Base-by-base conservation (phyloP, 2,329 filamentous ascomycete species). In the Scorias spongiosa region DNA sequence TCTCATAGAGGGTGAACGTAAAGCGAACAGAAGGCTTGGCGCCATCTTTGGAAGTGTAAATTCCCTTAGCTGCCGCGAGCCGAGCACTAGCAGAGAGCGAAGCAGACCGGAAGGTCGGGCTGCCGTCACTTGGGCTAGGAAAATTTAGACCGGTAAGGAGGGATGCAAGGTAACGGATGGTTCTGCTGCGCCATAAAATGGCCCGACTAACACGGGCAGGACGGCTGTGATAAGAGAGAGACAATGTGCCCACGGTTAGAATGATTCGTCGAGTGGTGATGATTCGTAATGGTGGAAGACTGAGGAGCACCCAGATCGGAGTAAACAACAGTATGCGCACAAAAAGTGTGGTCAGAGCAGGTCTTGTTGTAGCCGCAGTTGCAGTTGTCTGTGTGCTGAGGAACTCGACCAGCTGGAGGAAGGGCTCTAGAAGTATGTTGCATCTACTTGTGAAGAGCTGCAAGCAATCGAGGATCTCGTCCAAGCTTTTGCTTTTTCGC, bases 1-100 rank as follows among this genome's bases (percentile, higher is more conserved):
- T 98, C 61, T 98, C 91, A 57, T 88, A 96, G 2, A 98, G 72
- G 40, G 91, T 88, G 50, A 98, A 98, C 0, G 91, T 98, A 57
- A 98, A 98, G 39, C 87, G 84, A 11, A 98, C 84, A 1, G 88
- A 87, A 0, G 86, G 76, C 18, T 61, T 59, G 15, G 64, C 62
- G 41, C 57, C 59, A n/a, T 67, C 49, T 10, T 62, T 61, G 6
- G 69, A 68, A 36, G 32, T 12, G 12, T 12, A 36, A 12, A 15
- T 15, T 1, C 63, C 61, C 15, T 34, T 42, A 14, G 46, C 43
- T n/a, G 61, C 59, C 29, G 55, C 54, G n/a, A 65, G 46, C 40
- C 59, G 60, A 40, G 50, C 10, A 46, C 46, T 30, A 5, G 12
- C 14, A 18, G 14, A 18, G 15, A 36, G 32, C 32, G 32, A 36